Evolutionary conservation across 495 filamentous ascomycete species (phyloP).

Genomic region (Lophiotrema nucula): DNA sequence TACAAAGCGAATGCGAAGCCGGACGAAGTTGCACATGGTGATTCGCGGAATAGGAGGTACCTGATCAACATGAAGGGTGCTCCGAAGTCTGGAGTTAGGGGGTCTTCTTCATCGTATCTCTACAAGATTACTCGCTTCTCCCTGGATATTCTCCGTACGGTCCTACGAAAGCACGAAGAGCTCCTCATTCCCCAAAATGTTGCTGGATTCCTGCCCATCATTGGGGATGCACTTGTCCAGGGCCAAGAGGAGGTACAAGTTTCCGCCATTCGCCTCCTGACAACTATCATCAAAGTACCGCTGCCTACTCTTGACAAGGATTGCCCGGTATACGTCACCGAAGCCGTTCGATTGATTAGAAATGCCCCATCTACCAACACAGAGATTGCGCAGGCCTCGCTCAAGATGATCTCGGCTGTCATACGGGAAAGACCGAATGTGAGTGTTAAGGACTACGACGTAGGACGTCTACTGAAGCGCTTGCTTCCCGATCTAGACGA

Average conservation of each 20-base stretch:
- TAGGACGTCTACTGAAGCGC: conserved; percentile 80
- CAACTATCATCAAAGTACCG: conserved; percentile 80
- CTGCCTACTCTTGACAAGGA: conserved; percentile 67
- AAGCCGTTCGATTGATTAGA: conserved; percentile 78
- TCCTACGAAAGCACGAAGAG: conserved; percentile 75
- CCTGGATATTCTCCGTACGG: conserved; percentile 76
- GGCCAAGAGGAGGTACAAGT: conserved; percentile 87
- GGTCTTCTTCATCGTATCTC: conserved; percentile 68
- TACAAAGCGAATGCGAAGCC: conserved; percentile 56
- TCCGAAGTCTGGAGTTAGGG: conserved; percentile 63
- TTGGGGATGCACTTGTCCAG: conserved; percentile 80
- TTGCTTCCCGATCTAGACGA: conserved; percentile 89
- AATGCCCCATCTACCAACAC: conserved; percentile 70
- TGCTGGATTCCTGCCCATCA: conserved; percentile 78
- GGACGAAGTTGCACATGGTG: conserved; percentile 40
- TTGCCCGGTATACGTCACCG: conserved; percentile 72
- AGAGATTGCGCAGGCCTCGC: conserved; percentile 77
- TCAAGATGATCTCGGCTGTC: conserved; percentile 83
- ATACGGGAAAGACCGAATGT: conserved; percentile 76
- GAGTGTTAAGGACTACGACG: conserved; percentile 71
- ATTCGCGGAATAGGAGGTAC: conserved; percentile 66
- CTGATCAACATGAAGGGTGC: conserved; percentile 70
- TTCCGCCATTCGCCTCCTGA: conserved; percentile 77
- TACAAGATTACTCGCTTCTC: conserved; percentile 85
- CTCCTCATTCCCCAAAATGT: conserved; percentile 77